Percentiles rank a stretch among this genome's conserved stretches.
These are phyloP conservation scores for Barbatosphaeria neglecta DNA, from an alignment of 495 filamentous ascomycete species.

Conservation along the genomic window DNA sequence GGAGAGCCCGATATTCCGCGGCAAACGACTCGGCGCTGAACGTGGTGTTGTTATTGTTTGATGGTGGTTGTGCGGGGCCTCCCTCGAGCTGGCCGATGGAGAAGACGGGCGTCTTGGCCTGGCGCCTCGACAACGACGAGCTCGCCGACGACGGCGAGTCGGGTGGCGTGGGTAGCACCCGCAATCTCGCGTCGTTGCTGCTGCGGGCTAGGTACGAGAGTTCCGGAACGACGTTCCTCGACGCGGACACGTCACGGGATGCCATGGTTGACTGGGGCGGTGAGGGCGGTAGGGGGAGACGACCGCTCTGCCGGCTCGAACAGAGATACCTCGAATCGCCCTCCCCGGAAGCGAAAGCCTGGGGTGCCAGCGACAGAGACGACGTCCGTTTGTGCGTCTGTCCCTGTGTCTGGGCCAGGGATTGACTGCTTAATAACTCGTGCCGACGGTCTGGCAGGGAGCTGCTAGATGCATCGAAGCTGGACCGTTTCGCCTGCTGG, in stretches of 20 bases:
- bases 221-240: slow-evolving; percentile 24
- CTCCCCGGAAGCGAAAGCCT: slow-evolving; percentile 1
- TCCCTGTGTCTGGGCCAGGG: slow-evolving; percentile 7
- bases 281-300: slow-evolving; percentile 8
- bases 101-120: slow-evolving; percentile 33
- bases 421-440: slow-evolving; percentile 6
- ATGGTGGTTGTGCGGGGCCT: slow-evolving; percentile 11
- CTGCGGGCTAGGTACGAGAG: slow-evolving; percentile 21
- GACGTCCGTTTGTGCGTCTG: too few relatives aligned
- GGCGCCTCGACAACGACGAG: slow-evolving; percentile 16
- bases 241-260: slow-evolving; percentile 9
- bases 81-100: slow-evolving; percentile 29
- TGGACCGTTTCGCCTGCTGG: slow-evolving; percentile 5
- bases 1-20: slow-evolving; percentile 30
- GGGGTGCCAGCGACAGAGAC: slow-evolving; percentile 3
- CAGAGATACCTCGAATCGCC: slow-evolving; percentile 24
- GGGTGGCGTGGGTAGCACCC: slow-evolving; percentile 5
- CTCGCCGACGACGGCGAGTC: slow-evolving; percentile 1
- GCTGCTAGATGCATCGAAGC: slow-evolving; percentile 7
- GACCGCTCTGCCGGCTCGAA: slow-evolving; percentile 21
- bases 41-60: slow-evolving; percentile 10
- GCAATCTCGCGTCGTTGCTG: slow-evolving; percentile 10
- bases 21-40: slow-evolving; percentile 32
- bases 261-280: slow-evolving; percentile 7
- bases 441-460: slow-evolving; percentile 8